phyloP scores from a whole-genome alignment of 2,329 filamentous ascomycete species.

The Graphilbum fragrans region DNA sequence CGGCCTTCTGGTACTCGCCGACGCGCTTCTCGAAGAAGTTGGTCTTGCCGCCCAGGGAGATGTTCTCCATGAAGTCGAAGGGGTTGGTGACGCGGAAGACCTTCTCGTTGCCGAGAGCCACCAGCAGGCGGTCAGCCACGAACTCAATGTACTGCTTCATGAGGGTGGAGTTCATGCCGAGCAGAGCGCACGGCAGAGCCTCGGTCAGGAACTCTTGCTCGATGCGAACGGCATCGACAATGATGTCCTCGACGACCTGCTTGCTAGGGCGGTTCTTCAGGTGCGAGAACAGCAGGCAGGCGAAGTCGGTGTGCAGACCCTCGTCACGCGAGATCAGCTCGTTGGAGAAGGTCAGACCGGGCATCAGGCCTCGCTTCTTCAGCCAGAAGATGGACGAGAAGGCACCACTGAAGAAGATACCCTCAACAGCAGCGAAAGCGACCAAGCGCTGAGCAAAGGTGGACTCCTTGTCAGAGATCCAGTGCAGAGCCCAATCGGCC shows the following conservation, averaged over 20 bases:
- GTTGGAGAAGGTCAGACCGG: slow-evolving; percentile 97
- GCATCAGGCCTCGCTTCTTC: slow-evolving; percentile 99
- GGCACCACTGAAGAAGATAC: slow-evolving; percentile 98
- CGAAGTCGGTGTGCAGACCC: slow-evolving; percentile 98
- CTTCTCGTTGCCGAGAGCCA: slow-evolving; percentile 90
- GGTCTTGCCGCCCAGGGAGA: slow-evolving; percentile 96
- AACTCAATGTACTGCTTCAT: slow-evolving; percentile 99
- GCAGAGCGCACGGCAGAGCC: slow-evolving; percentile 79
- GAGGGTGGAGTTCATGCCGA: slow-evolving; percentile 92
- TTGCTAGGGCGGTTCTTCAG: slow-evolving; percentile 82
- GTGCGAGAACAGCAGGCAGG: slow-evolving; percentile 95
- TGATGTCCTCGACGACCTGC: slow-evolving; percentile 72
- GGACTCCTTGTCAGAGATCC: slow-evolving; percentile 89
- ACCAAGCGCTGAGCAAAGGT: slow-evolving; percentile 93
- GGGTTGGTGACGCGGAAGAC: slow-evolving; percentile 87
- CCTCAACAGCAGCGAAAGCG: slow-evolving; percentile 94
- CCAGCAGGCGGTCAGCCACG: slow-evolving; percentile 85
- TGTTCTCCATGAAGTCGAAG: slow-evolving; percentile 99
- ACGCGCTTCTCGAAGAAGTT: slow-evolving; percentile 99
- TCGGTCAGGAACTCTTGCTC: slow-evolving; percentile 98
- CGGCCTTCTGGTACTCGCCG: slow-evolving; percentile 98
- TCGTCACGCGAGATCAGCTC: slow-evolving; percentile 99
- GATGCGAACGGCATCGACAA: slow-evolving; percentile 84
- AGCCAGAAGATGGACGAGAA: slow-evolving; percentile 99
- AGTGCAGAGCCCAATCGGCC: slow-evolving; percentile 92